Conservation (phyloP, 495 filamentous ascomycete species). For the Penicillium paxilli region DNA sequence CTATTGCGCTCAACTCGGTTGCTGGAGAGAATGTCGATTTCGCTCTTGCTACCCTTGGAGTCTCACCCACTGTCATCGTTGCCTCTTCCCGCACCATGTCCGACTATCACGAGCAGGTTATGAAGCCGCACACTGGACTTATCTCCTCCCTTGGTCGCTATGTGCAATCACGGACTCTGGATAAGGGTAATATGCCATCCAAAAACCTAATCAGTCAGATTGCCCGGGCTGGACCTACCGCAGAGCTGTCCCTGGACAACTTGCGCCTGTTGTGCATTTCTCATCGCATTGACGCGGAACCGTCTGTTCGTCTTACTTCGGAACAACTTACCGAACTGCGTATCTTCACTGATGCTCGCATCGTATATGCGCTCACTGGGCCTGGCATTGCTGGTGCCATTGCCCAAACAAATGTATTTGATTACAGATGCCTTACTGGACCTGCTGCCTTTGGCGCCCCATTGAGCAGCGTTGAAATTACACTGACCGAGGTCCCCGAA, state of each 20-base stretch:
- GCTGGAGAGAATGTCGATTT: conserved; percentile 70
- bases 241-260: conserved; percentile 68
- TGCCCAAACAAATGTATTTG: conserved; percentile 79
- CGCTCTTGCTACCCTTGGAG: conserved; percentile 63
- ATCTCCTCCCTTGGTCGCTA: conserved; percentile 63
- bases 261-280: conserved; percentile 58
- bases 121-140: conserved; percentile 47
- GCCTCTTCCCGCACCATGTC: conserved; percentile 72
- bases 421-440: conserved; percentile 67
- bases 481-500: conserved; percentile 59
- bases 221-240: conserved; percentile 57
- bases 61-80: conserved; percentile 82
- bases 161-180: conserved; percentile 66
- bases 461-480: conserved; percentile 74
- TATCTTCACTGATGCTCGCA: conserved; percentile 73
- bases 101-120: conserved; percentile 60
- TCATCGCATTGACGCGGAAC: conserved; percentile 34
- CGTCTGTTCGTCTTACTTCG: conserved; percentile 54
- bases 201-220: conserved; percentile 42
- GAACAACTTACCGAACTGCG: conserved; percentile 74
- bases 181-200: conserved; percentile 64
- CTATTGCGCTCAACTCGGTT: conserved; percentile 86
- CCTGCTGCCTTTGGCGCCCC: conserved; percentile 80
- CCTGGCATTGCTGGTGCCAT: conserved; percentile 82
- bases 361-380: conserved; percentile 84